Percentiles rank a stretch among this genome's conserved stretches.
phyloP scores from a whole-genome alignment of 2,329 filamentous ascomycete species.

The Aureobasidium sp. region DNA sequence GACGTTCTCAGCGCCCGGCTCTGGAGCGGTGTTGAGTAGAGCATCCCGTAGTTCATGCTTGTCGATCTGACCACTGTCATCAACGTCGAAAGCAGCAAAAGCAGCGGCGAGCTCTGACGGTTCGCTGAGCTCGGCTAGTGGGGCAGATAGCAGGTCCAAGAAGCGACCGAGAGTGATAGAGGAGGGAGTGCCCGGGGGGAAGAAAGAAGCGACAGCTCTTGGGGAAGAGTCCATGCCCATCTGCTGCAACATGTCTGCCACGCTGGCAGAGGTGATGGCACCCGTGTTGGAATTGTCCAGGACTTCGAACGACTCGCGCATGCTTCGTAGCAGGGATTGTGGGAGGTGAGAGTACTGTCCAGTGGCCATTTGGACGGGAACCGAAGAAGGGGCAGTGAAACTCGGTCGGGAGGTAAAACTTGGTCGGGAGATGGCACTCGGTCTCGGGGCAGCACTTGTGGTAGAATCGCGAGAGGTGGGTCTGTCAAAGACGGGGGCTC shows the following conservation, averaged over 20 bases:
- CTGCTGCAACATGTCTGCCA: slow-evolving; percentile 80
- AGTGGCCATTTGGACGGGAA: slow-evolving; percentile 21
- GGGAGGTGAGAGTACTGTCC: slow-evolving; percentile 66
- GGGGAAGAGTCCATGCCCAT: slow-evolving; percentile 70
- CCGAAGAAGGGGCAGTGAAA: slow-evolving; percentile 20
- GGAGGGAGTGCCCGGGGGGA: slow-evolving; percentile 54
- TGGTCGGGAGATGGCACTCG: neutral
- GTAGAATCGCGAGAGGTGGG: slow-evolving; percentile 19
- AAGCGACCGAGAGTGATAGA: slow-evolving; percentile 81
- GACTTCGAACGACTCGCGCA: slow-evolving; percentile 90
- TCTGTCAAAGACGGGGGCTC: slow-evolving; percentile 25
- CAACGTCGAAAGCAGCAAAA: slow-evolving; percentile 91
- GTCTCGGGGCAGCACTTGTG: neutral
- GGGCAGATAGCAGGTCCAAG: slow-evolving; percentile 70
- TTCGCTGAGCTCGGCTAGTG: slow-evolving; percentile 68
- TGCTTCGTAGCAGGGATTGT: slow-evolving; percentile 72
- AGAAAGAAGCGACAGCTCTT: slow-evolving; percentile 71
- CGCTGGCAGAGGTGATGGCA: slow-evolving; percentile 70
- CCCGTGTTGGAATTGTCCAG: slow-evolving; percentile 86
- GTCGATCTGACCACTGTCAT: slow-evolving; percentile 90
- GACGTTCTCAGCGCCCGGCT: slow-evolving; percentile 55
- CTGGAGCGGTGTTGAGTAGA: slow-evolving; percentile 71
- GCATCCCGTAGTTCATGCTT: slow-evolving; percentile 75
- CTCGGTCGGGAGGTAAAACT: neutral
- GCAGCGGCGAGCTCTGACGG: slow-evolving; percentile 77